These are phyloP conservation scores for Debaryomyces psychrophilus DNA, from an alignment of 1,139 yeast genomes.

Conservation along the genomic window DNA sequence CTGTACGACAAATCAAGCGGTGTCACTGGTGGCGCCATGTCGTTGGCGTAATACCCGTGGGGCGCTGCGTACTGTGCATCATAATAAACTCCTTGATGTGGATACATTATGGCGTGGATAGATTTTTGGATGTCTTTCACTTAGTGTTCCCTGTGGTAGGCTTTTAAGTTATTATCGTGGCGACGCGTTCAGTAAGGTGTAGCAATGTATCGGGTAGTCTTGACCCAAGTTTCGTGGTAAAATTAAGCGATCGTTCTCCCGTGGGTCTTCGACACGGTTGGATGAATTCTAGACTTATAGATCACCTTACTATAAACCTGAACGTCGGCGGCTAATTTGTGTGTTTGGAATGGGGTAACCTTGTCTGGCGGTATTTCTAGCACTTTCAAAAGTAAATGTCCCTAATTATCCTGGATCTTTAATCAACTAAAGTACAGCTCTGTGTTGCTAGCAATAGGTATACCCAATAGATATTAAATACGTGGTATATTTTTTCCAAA, in stretches of 20 bases:
- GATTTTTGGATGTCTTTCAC: neutral
- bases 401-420: neutral
- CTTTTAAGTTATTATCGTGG: neutral
- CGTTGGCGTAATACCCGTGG: constrained; percentile 7
- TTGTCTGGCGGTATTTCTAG: neutral
- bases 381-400: constrained; percentile 1
- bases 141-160: neutral
- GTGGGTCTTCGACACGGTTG: neutral
- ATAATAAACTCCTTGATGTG: constrained; percentile 13
- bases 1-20: constrained; percentile 59
- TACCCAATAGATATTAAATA: constrained; percentile 1
- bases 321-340: constrained; percentile 2
- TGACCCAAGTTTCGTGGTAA: neutral
- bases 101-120: constrained; percentile 8
- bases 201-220: neutral
- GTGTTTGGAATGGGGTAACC: neutral
- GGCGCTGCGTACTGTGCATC: constrained; percentile 7
- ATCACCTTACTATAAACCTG: neutral
- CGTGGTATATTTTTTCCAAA: neutral
- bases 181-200: neutral
- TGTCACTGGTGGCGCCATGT: constrained; percentile 27
- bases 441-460: neutral
- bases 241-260: neutral
- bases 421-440: neutral
- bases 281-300: neutral